Conservation (phyloP, 2,329 filamentous ascomycete genomes). For the Calonectria pteridis region DNA sequence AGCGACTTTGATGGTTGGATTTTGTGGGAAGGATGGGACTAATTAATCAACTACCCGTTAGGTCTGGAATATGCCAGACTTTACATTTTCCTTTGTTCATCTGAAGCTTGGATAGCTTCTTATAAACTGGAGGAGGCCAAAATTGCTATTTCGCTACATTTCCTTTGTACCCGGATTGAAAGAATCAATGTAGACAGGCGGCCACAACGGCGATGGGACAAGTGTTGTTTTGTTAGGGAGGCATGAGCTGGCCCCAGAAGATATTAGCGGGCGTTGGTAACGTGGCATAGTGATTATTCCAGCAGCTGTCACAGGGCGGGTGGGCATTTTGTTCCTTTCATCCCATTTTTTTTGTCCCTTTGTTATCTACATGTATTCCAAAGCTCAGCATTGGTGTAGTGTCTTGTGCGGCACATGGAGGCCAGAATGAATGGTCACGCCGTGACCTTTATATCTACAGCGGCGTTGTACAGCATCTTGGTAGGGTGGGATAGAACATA, state of each 20-base stretch:
- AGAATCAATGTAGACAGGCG: conserved; percentile 32
- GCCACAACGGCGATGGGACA: conserved; percentile 31
- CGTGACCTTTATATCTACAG: conserved; percentile 1
- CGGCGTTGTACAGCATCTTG: conserved; percentile 7
- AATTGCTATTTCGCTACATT: conserved; percentile 17
- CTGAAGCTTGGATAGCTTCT: neutral
- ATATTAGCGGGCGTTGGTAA: conserved; percentile 41
- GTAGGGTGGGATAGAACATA: neutral
- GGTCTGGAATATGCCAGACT: neutral
- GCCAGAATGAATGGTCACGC: conserved; percentile 2
- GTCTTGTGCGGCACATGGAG: neutral
- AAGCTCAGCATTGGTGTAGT: neutral
- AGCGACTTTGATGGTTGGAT: conserved; percentile 52
- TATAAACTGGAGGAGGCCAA: neutral
- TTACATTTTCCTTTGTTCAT: conserved; percentile 11
- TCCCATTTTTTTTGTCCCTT: conserved; percentile 12
- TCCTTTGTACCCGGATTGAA: conserved; percentile 15
- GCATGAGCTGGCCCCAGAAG: conserved; percentile 25
- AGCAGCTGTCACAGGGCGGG: neutral
- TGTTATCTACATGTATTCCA: conserved; percentile 15
- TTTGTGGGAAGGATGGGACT: conserved; percentile 57
- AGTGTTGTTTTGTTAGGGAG: conserved; percentile 22
- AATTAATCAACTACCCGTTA: conserved; percentile 30
- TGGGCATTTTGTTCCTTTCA: conserved; percentile 6
- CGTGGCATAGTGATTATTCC: neutral